These are phyloP conservation scores for Quercus phellos DNA, from an alignment of 331 rosid genomes.

Conservation along the genomic window DNA sequence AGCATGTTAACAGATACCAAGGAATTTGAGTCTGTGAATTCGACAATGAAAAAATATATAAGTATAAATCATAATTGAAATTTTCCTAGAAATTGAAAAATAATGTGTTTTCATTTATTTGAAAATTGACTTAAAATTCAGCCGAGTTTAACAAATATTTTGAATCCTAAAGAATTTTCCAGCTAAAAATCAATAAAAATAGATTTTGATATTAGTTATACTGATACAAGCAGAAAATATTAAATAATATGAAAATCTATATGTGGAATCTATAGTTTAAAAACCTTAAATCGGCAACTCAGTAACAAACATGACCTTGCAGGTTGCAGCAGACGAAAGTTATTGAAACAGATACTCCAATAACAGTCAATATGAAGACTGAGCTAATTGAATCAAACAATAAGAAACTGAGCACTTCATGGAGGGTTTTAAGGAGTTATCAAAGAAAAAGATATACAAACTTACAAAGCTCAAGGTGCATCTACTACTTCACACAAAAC, in stretches of 20 bases:
- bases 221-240: neutral
- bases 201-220: neutral
- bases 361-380: neutral
- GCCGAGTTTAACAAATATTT: neutral
- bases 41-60: neutral
- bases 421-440: neutral
- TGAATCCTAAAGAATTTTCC: neutral
- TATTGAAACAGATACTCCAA: neutral
- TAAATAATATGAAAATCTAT: neutral
- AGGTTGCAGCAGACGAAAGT: neutral
- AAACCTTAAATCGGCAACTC: neutral
- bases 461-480: slow-evolving; percentile 14
- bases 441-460: slow-evolving; percentile 1
- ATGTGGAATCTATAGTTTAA: neutral
- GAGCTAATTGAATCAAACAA: neutral
- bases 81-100: neutral
- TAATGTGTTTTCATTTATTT: neutral
- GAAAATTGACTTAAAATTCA: neutral
- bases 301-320: neutral
- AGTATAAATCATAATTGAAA: neutral
- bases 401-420: neutral
- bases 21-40: neutral
- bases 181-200: neutral
- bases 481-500: slow-evolving; percentile 19
- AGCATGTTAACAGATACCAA: slow-evolving; percentile 23